A percentile compares a stretch with the other conserved stretches of the same genome.
These are phyloP conservation scores for Colletotrichum siamense DNA, from an alignment of 2,329 filamentous ascomycete species.

Conservation along the genomic window DNA sequence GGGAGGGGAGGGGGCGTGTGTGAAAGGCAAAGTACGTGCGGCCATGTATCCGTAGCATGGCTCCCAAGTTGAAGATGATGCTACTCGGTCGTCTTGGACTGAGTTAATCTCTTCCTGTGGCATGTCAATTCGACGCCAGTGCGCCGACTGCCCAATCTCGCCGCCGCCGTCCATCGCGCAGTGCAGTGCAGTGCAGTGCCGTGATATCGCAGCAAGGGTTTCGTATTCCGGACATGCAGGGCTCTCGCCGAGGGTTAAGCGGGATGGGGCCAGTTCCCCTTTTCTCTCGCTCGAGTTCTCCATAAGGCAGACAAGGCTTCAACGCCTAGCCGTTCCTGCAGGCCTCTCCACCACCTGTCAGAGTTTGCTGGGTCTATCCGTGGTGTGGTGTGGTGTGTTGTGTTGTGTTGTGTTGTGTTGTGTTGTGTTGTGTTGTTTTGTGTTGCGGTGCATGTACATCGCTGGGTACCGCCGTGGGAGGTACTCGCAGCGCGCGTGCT, in stretches of 20 bases:
- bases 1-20: neutral
- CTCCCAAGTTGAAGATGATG: neutral
- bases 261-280: conserved; percentile 1
- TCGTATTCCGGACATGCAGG: conserved; percentile 2
- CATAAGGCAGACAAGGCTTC: conserved; percentile 3
- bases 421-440: neutral
- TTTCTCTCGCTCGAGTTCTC: neutral
- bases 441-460: neutral
- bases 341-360: conserved; percentile 1
- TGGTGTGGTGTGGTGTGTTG: neutral
- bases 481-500: neutral
- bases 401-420: too few relatives aligned
- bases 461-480: neutral
- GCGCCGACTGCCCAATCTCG: neutral
- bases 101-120: neutral
- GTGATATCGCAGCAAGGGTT: neutral
- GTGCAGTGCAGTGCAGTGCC: neutral
- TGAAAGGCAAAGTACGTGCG: neutral
- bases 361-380: neutral
- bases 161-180: neutral
- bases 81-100: neutral
- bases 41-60: neutral
- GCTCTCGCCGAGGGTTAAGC: neutral
- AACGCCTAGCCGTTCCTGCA: neutral
- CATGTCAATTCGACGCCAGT: neutral